phyloP scores from a whole-genome alignment of 345 rosid genomes.

The Brassica carinata region DNA sequence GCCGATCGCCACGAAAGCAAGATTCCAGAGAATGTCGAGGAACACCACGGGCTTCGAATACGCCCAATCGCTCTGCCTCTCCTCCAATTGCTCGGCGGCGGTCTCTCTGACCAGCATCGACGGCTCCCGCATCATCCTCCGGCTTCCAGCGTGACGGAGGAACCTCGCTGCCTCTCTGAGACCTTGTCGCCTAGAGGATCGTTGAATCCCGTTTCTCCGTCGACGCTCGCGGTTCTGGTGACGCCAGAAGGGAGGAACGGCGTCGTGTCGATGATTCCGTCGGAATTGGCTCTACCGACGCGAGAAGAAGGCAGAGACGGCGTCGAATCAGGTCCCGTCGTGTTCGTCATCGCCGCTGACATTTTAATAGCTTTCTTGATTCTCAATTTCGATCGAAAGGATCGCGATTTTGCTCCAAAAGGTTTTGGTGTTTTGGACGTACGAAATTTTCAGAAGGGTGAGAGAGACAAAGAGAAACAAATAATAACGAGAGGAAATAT shows the following conservation, averaged over 20 bases:
- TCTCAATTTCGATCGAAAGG: slow-evolving; percentile 2
- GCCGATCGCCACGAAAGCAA: slow-evolving; percentile 80
- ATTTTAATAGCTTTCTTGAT: neutral
- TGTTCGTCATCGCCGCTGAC: slow-evolving; percentile 26
- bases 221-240: slow-evolving; percentile 17
- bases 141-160: slow-evolving; percentile 88
- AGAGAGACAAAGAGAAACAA: neutral
- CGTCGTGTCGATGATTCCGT: slow-evolving; percentile 73
- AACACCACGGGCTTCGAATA: slow-evolving; percentile 94
- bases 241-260: slow-evolving; percentile 49
- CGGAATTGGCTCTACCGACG: slow-evolving; percentile 47
- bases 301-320: slow-evolving; percentile 5
- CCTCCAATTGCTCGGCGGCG: slow-evolving; percentile 40
- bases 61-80: slow-evolving; percentile 74
- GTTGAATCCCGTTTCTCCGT: slow-evolving; percentile 35
- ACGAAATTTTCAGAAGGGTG: neutral
- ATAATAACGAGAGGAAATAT: neutral
- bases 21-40: slow-evolving; percentile 80
- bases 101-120: slow-evolving; percentile 41
- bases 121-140: slow-evolving; percentile 65
- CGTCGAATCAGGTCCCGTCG: slow-evolving; percentile 21
- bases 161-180: slow-evolving; percentile 84
- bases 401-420: slow-evolving; percentile 1
- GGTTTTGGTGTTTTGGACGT: neutral
- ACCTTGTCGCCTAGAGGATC: slow-evolving; percentile 58